phyloP scores from a whole-genome alignment of 2,329 filamentous ascomycete genomes.

The Pseudocercospora crystallina region DNA sequence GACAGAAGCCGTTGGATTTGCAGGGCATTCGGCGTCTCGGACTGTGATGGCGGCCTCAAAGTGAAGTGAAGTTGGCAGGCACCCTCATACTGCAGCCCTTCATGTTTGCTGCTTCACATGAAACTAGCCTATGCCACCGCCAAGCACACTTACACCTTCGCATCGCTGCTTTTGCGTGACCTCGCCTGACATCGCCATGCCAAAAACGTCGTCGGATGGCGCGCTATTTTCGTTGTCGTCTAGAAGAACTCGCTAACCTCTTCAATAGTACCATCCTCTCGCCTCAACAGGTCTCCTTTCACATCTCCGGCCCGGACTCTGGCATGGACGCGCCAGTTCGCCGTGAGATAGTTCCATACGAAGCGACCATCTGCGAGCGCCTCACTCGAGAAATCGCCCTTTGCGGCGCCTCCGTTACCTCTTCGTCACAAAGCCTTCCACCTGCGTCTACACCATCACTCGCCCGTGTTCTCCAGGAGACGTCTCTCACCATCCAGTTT shows the following conservation, averaged over 20 bases:
- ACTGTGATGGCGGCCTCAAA: slow-evolving; percentile 6
- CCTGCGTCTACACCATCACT: slow-evolving; percentile 11
- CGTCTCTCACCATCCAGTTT: slow-evolving; percentile 27
- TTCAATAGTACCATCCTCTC: slow-evolving; percentile 14
- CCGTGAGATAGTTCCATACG: slow-evolving; percentile 29
- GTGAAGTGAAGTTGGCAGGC: too few relatives aligned
- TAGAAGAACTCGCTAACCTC: too few relatives aligned
- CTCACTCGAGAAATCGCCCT: slow-evolving; percentile 22
- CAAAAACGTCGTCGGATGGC: too few relatives aligned
- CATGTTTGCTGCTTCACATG: not conserved
- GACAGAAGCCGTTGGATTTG: not conserved
- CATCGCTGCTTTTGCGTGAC: too few relatives aligned
- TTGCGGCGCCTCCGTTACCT: slow-evolving; percentile 2
- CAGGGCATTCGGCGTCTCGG: not conserved
- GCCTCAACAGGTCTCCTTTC: slow-evolving; percentile 5
- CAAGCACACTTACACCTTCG: not conserved
- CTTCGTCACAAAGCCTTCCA: slow-evolving; percentile 3
- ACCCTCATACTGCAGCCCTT: not conserved
- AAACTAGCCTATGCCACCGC: not conserved
- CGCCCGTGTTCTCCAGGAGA: slow-evolving; percentile 23
- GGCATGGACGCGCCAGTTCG: slow-evolving; percentile 8
- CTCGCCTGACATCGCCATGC: too few relatives aligned
- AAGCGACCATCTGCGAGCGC: slow-evolving; percentile 26
- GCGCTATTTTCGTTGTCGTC: too few relatives aligned
- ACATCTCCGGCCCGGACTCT: slow-evolving; percentile 8